Evolutionary conservation across 179 eudicot species (phyloP).

Genomic region (Silene coronaria): DNA sequence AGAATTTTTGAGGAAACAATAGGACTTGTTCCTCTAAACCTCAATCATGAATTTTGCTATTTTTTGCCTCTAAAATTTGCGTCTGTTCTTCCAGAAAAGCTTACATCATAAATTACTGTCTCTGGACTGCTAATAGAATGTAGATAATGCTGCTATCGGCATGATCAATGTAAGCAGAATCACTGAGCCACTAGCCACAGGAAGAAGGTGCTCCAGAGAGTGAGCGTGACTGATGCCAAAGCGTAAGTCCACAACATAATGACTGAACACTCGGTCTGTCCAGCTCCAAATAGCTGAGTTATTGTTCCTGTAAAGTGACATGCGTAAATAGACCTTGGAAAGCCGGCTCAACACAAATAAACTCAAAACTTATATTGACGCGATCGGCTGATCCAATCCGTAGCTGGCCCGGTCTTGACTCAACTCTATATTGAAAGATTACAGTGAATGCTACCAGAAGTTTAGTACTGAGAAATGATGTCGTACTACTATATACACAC

Average conservation of each 20-base stretch:
- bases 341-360: not conserved
- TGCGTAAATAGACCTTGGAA: not conserved
- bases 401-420: too few relatives aligned
- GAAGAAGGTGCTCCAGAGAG: conserved; percentile 45
- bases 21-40: not conserved
- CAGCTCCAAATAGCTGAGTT: conserved; percentile 46
- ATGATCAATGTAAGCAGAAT: not conserved
- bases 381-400: too few relatives aligned
- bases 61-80: not conserved
- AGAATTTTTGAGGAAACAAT: conserved; percentile 2
- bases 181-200: conserved; percentile 32
- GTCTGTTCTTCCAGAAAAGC: not conserved
- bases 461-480: not conserved
- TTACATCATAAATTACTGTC: not conserved
- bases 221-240: conserved; percentile 37
- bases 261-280: conserved; percentile 47
- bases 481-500: not conserved
- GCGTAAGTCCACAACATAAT: conserved; percentile 49
- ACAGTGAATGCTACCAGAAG: not conserved
- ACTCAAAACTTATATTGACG: not conserved
- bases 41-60: not conserved
- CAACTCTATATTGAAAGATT: too few relatives aligned
- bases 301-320: conserved; percentile 39
- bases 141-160: not conserved
- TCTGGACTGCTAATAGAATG: not conserved